These are phyloP conservation scores for Zostera marina DNA, from an alignment of 116 monocot genomes.

Conservation along the genomic window DNA sequence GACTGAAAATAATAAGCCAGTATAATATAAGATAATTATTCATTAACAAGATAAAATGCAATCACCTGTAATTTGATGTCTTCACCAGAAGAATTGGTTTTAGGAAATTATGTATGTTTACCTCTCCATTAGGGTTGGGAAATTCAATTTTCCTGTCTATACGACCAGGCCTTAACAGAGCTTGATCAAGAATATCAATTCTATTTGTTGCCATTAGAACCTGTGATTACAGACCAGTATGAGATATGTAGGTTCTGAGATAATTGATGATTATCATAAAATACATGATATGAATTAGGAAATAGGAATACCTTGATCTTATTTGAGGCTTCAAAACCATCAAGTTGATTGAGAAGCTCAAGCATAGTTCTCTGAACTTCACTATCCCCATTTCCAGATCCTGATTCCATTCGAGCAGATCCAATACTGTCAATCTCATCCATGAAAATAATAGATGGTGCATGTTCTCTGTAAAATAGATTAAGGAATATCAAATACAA, in stretches of 20 bases:
- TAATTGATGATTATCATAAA: not conserved
- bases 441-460: constrained; percentile 74
- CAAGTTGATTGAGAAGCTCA: constrained; percentile 71
- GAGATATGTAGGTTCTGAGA: not conserved
- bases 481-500: not conserved
- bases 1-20: constrained; percentile 35
- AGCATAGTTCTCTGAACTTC: constrained; percentile 78
- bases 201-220: constrained; percentile 97
- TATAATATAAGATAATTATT: not conserved
- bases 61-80: not conserved
- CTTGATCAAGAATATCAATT: constrained; percentile 96
- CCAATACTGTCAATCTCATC: constrained; percentile 76
- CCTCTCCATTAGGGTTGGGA: constrained; percentile 92
- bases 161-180: constrained; percentile 85
- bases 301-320: constrained; percentile 50
- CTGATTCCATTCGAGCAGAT: constrained; percentile 64
- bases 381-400: constrained; percentile 64
- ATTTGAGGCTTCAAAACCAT: constrained; percentile 72
- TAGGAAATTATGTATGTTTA: constrained; percentile 4
- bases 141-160: constrained; percentile 97
- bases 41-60: not conserved
- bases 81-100: not conserved
- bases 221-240: constrained; percentile 13
- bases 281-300: too few species aligned
- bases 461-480: constrained; percentile 41